phyloP scores from a whole-genome alignment of 768 basidiomycete genomes.

The Boletus patriciae region DNA sequence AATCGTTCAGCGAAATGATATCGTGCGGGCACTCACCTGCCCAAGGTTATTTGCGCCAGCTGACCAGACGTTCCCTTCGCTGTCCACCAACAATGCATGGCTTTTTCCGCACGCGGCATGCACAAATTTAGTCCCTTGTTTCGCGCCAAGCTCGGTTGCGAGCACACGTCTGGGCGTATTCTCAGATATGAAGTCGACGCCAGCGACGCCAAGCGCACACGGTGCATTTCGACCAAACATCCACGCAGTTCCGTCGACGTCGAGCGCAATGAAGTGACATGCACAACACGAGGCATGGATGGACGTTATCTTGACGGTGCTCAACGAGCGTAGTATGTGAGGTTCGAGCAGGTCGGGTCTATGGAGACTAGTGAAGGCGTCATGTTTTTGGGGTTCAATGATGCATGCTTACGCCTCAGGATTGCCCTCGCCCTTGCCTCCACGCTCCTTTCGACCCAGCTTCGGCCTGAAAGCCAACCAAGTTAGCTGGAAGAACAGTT shows the following conservation, averaged over 20 bases:
- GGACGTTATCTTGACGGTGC: slow-evolving; percentile 71
- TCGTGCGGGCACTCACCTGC: slow-evolving; percentile 52
- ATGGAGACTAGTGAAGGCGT: slow-evolving; percentile 26
- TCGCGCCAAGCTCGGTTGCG: slow-evolving; percentile 61
- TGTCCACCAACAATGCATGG: slow-evolving; percentile 81
- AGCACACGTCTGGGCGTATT: slow-evolving; percentile 65
- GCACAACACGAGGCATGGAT: slow-evolving; percentile 74
- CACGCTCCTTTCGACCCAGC: slow-evolving; percentile 73
- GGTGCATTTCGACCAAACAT: slow-evolving; percentile 85
- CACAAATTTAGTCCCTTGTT: slow-evolving; percentile 61
- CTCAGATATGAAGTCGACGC: slow-evolving; percentile 64
- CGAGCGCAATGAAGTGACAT: slow-evolving; percentile 76
- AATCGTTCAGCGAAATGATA: not conserved
- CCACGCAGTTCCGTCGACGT: slow-evolving; percentile 79
- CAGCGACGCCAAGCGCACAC: slow-evolving; percentile 61
- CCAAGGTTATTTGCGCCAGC: slow-evolving; percentile 80
- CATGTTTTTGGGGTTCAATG: not conserved
- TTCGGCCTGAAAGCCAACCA: slow-evolving; percentile 53
- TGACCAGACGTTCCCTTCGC: slow-evolving; percentile 80
- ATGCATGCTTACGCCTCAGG: slow-evolving; percentile 33
- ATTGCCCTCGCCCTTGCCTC: slow-evolving; percentile 45
- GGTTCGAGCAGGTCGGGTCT: slow-evolving; percentile 85
- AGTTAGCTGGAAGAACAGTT: slow-evolving; percentile 7
- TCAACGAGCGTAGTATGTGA: slow-evolving; percentile 84
- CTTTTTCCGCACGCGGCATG: slow-evolving; percentile 80